Evolutionary conservation across 768 basidiomycete genomes (phyloP).

Genomic region (Antrodiella citrinella): DNA sequence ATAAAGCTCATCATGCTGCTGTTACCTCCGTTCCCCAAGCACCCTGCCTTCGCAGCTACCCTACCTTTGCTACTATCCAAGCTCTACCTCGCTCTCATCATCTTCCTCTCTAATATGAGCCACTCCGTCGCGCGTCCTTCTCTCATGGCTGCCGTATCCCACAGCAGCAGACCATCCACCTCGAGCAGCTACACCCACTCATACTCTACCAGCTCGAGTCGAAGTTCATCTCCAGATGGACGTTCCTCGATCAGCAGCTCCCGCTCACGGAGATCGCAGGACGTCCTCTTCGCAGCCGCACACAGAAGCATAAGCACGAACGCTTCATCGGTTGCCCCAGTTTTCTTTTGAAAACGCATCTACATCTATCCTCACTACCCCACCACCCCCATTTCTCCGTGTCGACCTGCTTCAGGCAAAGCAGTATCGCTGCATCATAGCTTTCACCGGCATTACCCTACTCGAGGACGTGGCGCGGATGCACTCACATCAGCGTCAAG

Average conservation of each 20-base stretch:
- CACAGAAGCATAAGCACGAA: constrained; percentile 16
- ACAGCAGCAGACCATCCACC: background rate
- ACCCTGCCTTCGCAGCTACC: no score
- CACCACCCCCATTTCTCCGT: background rate
- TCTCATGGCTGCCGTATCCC: background rate
- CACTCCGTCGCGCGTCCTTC: background rate
- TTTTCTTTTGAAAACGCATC: constrained; percentile 16
- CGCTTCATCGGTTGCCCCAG: constrained; percentile 16
- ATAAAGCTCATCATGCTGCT: background rate
- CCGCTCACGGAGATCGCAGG: background rate
- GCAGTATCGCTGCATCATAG: background rate
- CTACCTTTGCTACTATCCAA: no score
- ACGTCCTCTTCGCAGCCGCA: constrained; percentile 1
- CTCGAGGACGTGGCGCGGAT: background rate
- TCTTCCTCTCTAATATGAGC: background rate
- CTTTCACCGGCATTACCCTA: background rate
- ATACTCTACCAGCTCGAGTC: background rate
- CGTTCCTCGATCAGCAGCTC: background rate
- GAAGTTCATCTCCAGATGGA: background rate
- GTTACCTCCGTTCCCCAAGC: background rate
- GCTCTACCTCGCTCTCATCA: background rate
- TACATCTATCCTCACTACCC: background rate
- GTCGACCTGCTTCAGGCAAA: background rate
- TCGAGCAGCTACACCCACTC: background rate
- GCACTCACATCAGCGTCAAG: no score